A percentile compares a stretch with the other conserved stretches of the same genome.
Evolutionary conservation across 2,329 filamentous ascomycete genomes (phyloP).

Genomic region (Fusarium annulatum): DNA sequence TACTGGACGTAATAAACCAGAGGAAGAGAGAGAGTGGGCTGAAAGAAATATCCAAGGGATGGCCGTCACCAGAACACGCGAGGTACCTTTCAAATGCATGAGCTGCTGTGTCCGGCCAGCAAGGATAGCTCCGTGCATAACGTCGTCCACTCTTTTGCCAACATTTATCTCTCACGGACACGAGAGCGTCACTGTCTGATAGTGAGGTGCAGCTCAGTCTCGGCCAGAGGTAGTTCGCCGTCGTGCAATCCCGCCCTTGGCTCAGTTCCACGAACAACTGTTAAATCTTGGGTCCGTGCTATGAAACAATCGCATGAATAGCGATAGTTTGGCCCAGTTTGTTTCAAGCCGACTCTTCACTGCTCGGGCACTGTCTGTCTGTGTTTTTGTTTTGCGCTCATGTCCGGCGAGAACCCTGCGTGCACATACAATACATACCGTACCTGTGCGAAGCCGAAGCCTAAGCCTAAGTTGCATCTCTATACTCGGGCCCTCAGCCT

Average conservation of each 20-base stretch:
- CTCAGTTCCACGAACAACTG: neutral
- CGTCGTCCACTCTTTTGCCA: neutral
- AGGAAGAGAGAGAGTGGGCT: neutral
- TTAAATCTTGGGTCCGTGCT: neutral
- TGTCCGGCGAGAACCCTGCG: conserved; percentile 1
- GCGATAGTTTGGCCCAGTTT: neutral
- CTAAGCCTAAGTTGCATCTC: neutral
- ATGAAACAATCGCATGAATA: neutral
- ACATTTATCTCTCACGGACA: neutral
- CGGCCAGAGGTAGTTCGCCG: neutral
- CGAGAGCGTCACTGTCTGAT: neutral
- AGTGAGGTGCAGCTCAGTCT: neutral
- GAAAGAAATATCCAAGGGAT: neutral
- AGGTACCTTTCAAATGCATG: neutral
- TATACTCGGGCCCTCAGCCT: conserved; percentile 13
- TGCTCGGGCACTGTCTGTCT: neutral
- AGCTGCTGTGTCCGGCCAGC: neutral
- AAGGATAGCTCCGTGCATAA: neutral
- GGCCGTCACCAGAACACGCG: neutral
- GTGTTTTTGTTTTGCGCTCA: neutral
- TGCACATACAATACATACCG: neutral
- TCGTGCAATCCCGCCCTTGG: neutral
- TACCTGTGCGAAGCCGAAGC: neutral
- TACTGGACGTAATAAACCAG: neutral
- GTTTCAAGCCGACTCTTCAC: neutral